phyloP scores from a whole-genome alignment of 164 flowering plant species.

The Nymphaea colorata region DNA sequence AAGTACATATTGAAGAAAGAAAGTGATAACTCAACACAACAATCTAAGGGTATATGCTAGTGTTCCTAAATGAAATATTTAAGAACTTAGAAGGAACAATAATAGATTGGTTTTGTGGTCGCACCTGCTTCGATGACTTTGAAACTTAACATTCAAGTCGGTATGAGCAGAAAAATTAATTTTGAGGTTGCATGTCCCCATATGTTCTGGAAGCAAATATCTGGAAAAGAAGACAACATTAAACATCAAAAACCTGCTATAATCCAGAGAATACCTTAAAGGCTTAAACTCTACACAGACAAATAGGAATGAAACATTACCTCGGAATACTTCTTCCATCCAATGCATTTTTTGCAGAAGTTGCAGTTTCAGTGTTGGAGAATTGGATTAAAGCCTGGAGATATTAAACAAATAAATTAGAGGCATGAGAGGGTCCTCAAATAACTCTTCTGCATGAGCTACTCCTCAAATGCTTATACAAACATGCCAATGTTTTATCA shows the following conservation, averaged over 20 bases:
- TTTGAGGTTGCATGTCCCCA: conserved; percentile 58
- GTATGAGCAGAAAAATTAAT: conserved; percentile 90
- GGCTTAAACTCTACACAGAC: not conserved
- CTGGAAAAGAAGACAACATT: conserved; percentile 19
- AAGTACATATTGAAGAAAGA: too few relatives aligned
- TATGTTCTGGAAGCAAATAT: conserved; percentile 73
- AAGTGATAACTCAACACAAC: too few relatives aligned
- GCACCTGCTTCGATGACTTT: conserved; percentile 93
- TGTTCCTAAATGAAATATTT: too few relatives aligned
- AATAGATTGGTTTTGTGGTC: too few relatives aligned
- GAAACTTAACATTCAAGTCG: conserved; percentile 89
- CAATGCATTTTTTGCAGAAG: conserved; percentile 75
- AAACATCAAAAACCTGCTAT: too few relatives aligned
- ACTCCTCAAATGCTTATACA: too few relatives aligned
- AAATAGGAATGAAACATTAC: conserved; percentile 25
- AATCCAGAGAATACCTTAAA: not conserved
- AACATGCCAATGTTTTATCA: conserved; percentile 2
- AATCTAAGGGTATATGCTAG: too few relatives aligned
- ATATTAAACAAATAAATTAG: not conserved
- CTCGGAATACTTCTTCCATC: conserved; percentile 96
- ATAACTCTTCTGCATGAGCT: not conserved
- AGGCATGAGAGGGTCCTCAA: conserved; percentile 2
- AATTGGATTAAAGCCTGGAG: conserved; percentile 88
- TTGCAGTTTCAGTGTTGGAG: conserved; percentile 73
- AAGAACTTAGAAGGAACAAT: too few relatives aligned